phyloP scores from a whole-genome alignment of 257 asterid species.

The Perilla frutescens region DNA sequence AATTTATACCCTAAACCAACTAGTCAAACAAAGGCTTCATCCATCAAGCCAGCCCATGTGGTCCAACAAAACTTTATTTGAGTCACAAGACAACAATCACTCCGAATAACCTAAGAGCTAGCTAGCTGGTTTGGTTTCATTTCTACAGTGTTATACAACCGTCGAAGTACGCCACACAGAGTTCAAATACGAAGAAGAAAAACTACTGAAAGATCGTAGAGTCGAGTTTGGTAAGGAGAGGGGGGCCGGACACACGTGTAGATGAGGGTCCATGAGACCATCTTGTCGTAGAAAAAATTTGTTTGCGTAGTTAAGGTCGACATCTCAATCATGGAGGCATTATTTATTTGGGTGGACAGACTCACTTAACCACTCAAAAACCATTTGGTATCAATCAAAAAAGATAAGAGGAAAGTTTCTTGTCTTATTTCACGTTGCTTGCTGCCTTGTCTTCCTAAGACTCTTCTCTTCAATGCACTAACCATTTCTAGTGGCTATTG shows the following conservation, averaged over 20 bases:
- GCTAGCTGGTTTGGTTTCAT: too few species aligned
- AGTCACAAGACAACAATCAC: too few species aligned
- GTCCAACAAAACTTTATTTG: background rate
- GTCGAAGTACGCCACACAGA: too few species aligned
- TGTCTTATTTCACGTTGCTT: conserved; percentile 66
- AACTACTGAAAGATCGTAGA: too few species aligned
- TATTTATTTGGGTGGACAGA: conserved; percentile 55
- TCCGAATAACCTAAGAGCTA: too few species aligned
- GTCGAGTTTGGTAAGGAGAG: background rate
- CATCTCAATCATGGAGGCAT: conserved; percentile 75
- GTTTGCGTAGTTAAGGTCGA: conserved; percentile 50
- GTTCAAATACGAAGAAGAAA: too few species aligned
- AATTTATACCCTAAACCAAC: too few species aligned
- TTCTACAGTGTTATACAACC: too few species aligned
- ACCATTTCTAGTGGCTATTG: conserved; percentile 41
- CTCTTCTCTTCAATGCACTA: conserved; percentile 34
- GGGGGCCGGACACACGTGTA: conserved; percentile 37
- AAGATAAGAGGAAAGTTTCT: conserved; percentile 55
- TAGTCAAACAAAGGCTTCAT: background rate
- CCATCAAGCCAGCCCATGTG: background rate
- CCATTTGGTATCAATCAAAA: conserved; percentile 31
- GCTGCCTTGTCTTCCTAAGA: conserved; percentile 51
- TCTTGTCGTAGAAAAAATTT: conserved; percentile 34
- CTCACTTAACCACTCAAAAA: conserved; percentile 49
- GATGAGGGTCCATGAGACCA: conserved; percentile 32